Base-by-base conservation (phyloP, 2,329 filamentous ascomycete species). In the Phoma sp. region DNA sequence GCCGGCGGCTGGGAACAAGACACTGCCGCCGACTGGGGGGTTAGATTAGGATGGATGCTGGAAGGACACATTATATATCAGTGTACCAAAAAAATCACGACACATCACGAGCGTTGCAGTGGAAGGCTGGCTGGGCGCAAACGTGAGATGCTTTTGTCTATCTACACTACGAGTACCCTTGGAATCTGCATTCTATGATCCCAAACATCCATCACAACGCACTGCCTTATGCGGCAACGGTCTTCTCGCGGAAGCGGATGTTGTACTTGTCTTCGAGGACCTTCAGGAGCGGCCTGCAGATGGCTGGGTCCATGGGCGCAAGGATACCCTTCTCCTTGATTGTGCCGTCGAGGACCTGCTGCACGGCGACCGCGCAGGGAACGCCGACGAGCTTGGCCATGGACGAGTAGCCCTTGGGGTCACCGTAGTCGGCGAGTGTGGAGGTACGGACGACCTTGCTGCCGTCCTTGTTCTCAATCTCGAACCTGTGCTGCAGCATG, bases 351-450 rank as follows among this genome's bases (percentile, higher is more conserved):
- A 94, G 83, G 22, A 95, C 88, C 80, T 89, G 85, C 82, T 91
- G 71, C 15, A 92, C 89, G 39, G 91, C 91, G 52, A 91, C 85
- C 60, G 81, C 87, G 66, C 87, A 89, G 5, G 90, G 89, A 4
- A 92, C 82, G 71, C 91, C 91, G 51, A 96, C 91, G 38, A 92
- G 77, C 76, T 88, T 89, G 40, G 90, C 91, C 92, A 96, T 96
- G 64, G 90, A 86, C 4, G 84, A 88, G 80, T 94, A 96, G 31
- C 89, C 90, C 64, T 85, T 83, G 54, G 89, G 88, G 69, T 87
- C 87, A 74, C 92, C 92, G 76, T 96, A 94, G 74, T 96, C 91
- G 71, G 82, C 83, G 15, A 97, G 85, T 1, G 92, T 96, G 37
- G 88, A 91, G 22, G 90, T 93, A 61, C 88, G 83, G 39, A 87